These are phyloP conservation scores for Phyllosticta citrichinensis DNA, from an alignment of 2,329 filamentous ascomycete genomes.

Conservation along the genomic window DNA sequence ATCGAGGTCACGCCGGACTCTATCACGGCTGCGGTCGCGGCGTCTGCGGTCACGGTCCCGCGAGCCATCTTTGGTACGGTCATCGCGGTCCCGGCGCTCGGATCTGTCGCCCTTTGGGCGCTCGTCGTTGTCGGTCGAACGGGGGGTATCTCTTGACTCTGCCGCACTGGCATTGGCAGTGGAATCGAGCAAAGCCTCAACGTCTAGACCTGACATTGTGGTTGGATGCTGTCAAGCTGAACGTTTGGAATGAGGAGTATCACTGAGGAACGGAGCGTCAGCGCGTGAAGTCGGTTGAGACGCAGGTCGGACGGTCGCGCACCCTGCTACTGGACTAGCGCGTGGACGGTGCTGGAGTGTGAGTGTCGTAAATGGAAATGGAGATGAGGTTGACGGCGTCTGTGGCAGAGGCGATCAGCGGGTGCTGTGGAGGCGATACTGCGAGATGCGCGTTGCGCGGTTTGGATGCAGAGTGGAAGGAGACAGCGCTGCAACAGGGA, in stretches of 20 bases:
- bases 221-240: slow-evolving; percentile 12
- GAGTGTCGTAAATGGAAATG: background rate
- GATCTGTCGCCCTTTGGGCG: slow-evolving; percentile 22
- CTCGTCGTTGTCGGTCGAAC: slow-evolving; percentile 43
- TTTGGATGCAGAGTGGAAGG: background rate
- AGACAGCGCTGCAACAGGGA: background rate
- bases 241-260: slow-evolving; percentile 8
- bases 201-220: slow-evolving; percentile 62
- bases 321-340: slow-evolving; percentile 10
- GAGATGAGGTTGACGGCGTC: background rate
- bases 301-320: background rate
- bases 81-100: slow-evolving; percentile 24
- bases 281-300: slow-evolving; percentile 4
- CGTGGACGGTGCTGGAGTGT: background rate
- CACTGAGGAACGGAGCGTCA: slow-evolving; percentile 10
- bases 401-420: background rate
- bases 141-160: slow-evolving; percentile 24
- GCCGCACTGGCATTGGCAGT: slow-evolving; percentile 51
- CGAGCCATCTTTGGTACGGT: slow-evolving; percentile 17
- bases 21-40: slow-evolving; percentile 15
- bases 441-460: background rate
- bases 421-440: background rate
- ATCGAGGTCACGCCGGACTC: slow-evolving; percentile 21
- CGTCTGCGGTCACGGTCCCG: slow-evolving; percentile 20
- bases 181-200: slow-evolving; percentile 84